Evolutionary conservation across 164 flowering plant species (phyloP), one percentile per base, ranked within the genome.

Genomic region (Kalanchoe fedtschenkoi): DNA sequence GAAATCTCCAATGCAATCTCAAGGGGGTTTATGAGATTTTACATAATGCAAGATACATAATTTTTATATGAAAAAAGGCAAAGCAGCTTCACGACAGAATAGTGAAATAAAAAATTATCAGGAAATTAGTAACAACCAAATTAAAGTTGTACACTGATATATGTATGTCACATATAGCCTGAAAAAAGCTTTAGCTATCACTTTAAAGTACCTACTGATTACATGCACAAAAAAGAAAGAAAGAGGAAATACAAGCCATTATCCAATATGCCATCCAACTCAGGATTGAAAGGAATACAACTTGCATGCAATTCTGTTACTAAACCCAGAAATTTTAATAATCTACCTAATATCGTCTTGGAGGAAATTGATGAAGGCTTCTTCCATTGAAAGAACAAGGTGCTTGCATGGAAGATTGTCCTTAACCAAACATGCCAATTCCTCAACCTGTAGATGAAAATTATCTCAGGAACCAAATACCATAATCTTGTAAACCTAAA

Each of bases 401-500:
- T 87, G 91, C 81, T 88, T 91, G 81, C 81, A 79, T 8, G 78
- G 78, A 58, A 85, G 78, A 66, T 91, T 91, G 64, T 87, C 92
- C 73, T 80, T 87, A 41, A 88, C 70, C 65, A 88, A 90, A 72
- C 63, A 78, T 59, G 96, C 95, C 77, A 91, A 72, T 73, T 91
- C 97, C 74, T 91, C 90, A 37, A 91, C 87, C 97, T 91, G 78
- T 69, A 72, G 13, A 43, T 37, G 33, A 21, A 17, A 60, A 17
- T 15, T 57, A 11, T 57, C 54, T 47, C 30, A 47, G 14, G 24
- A 47, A 44, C 51, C 0, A 47, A 21, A 6, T 7, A 21, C 28
- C 7, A 22, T 0, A 47, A 47, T 2, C 2, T 9, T n/a, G 54
- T 29, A 47, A n/a, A 41, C 5, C 51, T n/a, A 5, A n/a, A 2